Base-by-base conservation (phyloP, 2,329 filamentous ascomycete genomes). In the Cyphellophora attinorum region DNA sequence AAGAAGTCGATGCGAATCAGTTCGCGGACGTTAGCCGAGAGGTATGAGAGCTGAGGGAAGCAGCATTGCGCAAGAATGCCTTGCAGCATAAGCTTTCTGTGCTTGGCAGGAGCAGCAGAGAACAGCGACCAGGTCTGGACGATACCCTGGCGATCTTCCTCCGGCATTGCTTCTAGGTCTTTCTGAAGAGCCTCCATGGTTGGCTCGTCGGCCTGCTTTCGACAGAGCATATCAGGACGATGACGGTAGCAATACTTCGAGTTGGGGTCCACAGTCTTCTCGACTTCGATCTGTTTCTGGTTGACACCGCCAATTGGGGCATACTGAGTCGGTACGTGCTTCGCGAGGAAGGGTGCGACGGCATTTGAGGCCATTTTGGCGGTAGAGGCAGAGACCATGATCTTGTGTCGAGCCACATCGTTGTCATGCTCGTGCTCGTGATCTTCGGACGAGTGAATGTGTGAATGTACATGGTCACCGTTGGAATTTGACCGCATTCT, bases 1-100 rank as follows among this genome's bases (percentile, higher is more conserved):
- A 98, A 67, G 55, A 96, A 98, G 62, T 98, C 91, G 62, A 98
- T 96, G 59, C 93, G 91, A 52, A 98, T 88, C 43, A 96, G 80
- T 46, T 96, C 88, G 44, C 85, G 81, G 29, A 98, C 84, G 46
- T 86, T 84, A 41, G 85, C 79, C 2, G 89, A 91, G 38, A 98
- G 80, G 47, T 84, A 88, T 19, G 91, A 96, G 5, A 98, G 75
- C 53, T 98, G 91, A 1, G 91, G 89, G 53, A 98, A 96, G 63
- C 91, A 98, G 59, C 89, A 96, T 58, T 96, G 88, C 0, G 89
- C 82, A 41, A 98, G 79, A 51, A 98, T 89, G 47, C 91, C 91
- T 57, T 94, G 86, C 5, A 98, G 72, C 84, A 98, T 96, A 40
- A 98, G 72, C 44, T 93, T 89, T 48, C 91, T 80, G 53, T 96